These are phyloP conservation scores for Pleurostoma richardsiae DNA, from an alignment of 2,329 filamentous ascomycete genomes.

Conservation along the genomic window DNA sequence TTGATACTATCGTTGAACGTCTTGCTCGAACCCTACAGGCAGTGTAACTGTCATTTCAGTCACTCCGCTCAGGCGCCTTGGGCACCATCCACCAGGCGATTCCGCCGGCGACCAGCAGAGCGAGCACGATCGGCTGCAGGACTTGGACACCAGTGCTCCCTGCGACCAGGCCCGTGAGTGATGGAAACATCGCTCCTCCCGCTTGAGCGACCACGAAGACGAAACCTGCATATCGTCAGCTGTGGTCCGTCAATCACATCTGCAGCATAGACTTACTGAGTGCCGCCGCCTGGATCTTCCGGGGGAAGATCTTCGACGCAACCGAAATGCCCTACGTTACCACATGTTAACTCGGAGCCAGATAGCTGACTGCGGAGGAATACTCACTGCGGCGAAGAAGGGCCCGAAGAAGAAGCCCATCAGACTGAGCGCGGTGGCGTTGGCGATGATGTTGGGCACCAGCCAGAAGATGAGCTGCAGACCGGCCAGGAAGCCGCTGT, in stretches of 20 bases:
- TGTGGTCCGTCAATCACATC: too few species aligned
- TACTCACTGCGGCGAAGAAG: constrained; percentile 45
- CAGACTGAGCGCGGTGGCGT: constrained; percentile 42
- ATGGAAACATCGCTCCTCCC: constrained; percentile 45
- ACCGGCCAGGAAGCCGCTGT: constrained; percentile 43
- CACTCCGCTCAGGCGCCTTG: not conserved
- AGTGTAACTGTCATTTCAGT: not conserved
- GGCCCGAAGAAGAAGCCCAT: constrained; percentile 51
- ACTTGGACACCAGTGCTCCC: constrained; percentile 36
- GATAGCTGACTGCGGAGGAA: not conserved
- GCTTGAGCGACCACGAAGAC: constrained; percentile 48
- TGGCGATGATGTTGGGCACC: constrained; percentile 23
- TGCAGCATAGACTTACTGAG: constrained; percentile 28
- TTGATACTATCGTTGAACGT: too few species aligned
- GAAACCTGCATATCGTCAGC: constrained; percentile 21
- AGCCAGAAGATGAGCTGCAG: constrained; percentile 59
- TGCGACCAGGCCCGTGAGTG: constrained; percentile 43
- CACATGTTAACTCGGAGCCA: not conserved
- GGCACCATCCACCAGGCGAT: constrained; percentile 31
- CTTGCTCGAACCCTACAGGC: too few species aligned
- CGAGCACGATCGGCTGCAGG: constrained; percentile 41
- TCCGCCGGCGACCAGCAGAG: constrained; percentile 33
- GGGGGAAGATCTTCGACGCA: constrained; percentile 41
- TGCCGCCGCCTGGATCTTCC: constrained; percentile 38
- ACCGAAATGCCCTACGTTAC: constrained; percentile 41